These are phyloP conservation scores for Fusarium sp. DNA, from an alignment of 2,329 filamentous ascomycete genomes.

Conservation along the genomic window DNA sequence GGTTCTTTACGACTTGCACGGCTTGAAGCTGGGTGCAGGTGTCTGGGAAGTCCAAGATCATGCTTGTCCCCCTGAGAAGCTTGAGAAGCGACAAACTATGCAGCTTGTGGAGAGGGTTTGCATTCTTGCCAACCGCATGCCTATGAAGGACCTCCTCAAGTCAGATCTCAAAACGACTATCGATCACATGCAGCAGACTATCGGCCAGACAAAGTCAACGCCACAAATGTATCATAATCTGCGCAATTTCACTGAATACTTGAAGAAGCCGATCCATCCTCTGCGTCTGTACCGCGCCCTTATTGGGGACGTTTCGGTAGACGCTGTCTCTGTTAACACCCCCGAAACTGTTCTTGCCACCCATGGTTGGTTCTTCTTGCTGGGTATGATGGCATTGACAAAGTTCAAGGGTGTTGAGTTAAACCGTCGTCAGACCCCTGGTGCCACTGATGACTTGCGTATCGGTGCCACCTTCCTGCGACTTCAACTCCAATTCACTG, in stretches of 20 bases:
- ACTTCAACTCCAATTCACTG: constrained; percentile 84
- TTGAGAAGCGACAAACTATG: constrained; percentile 84
- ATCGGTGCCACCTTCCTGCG: constrained; percentile 83
- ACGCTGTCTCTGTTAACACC: constrained; percentile 75
- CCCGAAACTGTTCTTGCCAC: constrained; percentile 79
- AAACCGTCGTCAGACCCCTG: constrained; percentile 81
- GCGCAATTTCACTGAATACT: constrained; percentile 81
- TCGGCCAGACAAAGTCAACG: constrained; percentile 82
- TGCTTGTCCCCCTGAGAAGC: constrained; percentile 78
- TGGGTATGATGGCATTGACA: constrained; percentile 88
- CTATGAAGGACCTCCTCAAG: constrained; percentile 91
- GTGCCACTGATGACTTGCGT: constrained; percentile 85
- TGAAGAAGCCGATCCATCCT: constrained; percentile 87
- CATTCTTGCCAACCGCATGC: constrained; percentile 82
- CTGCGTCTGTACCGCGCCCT: constrained; percentile 83
- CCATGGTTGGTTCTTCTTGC: constrained; percentile 91
- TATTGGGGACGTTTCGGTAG: constrained; percentile 79
- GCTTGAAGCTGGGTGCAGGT: constrained; percentile 78
- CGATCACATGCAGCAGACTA: constrained; percentile 90
- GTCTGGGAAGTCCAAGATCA: constrained; percentile 80
- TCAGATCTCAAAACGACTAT: constrained; percentile 91
- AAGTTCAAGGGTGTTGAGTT: constrained; percentile 80
- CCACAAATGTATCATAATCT: constrained; percentile 89
- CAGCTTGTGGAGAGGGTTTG: constrained; percentile 88
- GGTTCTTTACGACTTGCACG: constrained; percentile 85